Conservation (phyloP, 2,329 filamentous ascomycete genomes). For the Botrytis byssoidea region DNA sequence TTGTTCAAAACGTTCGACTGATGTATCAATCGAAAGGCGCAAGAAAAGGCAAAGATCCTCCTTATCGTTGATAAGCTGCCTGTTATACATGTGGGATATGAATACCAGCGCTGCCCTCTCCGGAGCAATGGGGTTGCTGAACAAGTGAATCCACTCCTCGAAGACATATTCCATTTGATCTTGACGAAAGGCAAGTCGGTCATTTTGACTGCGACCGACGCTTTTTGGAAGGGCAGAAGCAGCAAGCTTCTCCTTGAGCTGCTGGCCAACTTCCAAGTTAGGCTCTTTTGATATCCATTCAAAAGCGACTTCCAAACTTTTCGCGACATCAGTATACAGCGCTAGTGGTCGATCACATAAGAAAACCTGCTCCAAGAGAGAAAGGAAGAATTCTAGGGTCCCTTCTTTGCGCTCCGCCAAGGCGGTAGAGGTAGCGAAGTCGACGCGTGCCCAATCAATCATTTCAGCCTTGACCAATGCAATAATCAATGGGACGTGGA, state of each 20-base stretch:
- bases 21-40: constrained; percentile 75
- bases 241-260: constrained; percentile 65
- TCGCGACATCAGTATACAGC: constrained; percentile 80
- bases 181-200: constrained; percentile 58
- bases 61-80: constrained; percentile 67
- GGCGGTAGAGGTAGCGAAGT: constrained; percentile 70
- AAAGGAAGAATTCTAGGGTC: constrained; percentile 76
- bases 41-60: constrained; percentile 80
- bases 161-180: constrained; percentile 95
- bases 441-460: constrained; percentile 63
- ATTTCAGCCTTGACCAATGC: constrained; percentile 60
- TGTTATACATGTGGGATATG: constrained; percentile 77
- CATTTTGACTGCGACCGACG: constrained; percentile 52
- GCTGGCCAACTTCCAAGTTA: constrained; percentile 61
- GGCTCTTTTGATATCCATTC: constrained; percentile 77
- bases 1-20: constrained; percentile 75
- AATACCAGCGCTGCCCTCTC: constrained; percentile 74
- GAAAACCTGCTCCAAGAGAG: constrained; percentile 74
- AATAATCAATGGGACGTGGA: constrained; percentile 57
- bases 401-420: constrained; percentile 68
- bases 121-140: constrained; percentile 71
- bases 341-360: constrained; percentile 75
- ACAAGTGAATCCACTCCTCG: constrained; percentile 88
- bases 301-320: constrained; percentile 77
- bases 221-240: constrained; percentile 56